phyloP scores from a whole-genome alignment of 768 basidiomycete species.

The Termitomyces sp. region DNA sequence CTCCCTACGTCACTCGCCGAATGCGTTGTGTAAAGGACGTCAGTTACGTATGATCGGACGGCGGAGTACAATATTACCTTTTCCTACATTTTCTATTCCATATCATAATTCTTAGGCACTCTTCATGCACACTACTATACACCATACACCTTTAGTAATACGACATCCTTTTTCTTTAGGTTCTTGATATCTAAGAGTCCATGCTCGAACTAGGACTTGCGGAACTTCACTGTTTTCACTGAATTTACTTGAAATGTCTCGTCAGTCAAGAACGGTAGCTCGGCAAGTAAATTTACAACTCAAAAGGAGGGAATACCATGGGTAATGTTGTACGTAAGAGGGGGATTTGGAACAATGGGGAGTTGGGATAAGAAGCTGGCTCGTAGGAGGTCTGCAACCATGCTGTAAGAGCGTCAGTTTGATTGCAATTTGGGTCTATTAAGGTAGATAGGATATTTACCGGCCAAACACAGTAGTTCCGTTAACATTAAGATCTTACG shows the following conservation, averaged over 20 bases:
- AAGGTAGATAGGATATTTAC: too few relatives aligned
- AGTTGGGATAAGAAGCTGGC: not conserved
- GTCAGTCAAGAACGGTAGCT: not conserved
- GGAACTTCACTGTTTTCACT: not conserved
- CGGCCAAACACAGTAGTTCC: not conserved
- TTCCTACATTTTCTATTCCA: not conserved
- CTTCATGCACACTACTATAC: not conserved
- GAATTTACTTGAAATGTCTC: not conserved
- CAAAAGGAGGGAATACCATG: not conserved
- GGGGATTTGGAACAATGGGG: not conserved
- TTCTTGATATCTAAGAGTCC: not conserved
- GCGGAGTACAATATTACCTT: not conserved
- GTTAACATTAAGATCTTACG: not conserved
- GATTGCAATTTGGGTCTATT: not conserved
- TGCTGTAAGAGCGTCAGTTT: not conserved
- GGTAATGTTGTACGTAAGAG: not conserved
- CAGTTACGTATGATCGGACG: not conserved
- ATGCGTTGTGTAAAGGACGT: slow-evolving; percentile 4
- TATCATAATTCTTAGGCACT: not conserved
- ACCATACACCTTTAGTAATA: not conserved
- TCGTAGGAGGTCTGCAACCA: not conserved
- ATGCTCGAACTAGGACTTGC: not conserved
- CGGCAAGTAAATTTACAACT: not conserved
- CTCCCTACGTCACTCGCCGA: slow-evolving; percentile 12
- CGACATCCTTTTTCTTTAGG: not conserved